A percentile compares a stretch with the other conserved stretches of the same genome.
Evolutionary conservation across 768 basidiomycete species (phyloP).

Genomic region (Mycena kentingensis): DNA sequence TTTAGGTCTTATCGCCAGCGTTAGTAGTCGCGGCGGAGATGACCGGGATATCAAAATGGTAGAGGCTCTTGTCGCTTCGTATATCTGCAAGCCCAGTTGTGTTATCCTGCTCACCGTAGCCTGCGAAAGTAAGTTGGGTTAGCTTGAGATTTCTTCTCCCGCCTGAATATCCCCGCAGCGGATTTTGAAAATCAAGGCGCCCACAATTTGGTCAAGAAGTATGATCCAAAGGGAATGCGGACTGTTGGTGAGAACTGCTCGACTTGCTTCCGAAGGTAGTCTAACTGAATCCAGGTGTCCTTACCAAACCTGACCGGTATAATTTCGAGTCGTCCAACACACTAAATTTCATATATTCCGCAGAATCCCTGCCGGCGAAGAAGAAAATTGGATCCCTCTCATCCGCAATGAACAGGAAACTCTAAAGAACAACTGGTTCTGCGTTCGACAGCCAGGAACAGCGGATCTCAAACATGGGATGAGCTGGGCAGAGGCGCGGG

Average conservation of each 20-base stretch:
- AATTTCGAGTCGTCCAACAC: too few relatives aligned
- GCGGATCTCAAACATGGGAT: slow-evolving; percentile 49
- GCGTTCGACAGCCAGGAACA: slow-evolving; percentile 55
- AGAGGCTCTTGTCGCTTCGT: slow-evolving; percentile 53
- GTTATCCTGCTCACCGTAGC: slow-evolving; percentile 61
- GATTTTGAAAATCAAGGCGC: slow-evolving; percentile 85
- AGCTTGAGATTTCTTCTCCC: background rate
- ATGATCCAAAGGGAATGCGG: slow-evolving; percentile 62
- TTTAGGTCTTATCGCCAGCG: slow-evolving; percentile 60
- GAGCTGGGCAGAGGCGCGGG: slow-evolving; percentile 61
- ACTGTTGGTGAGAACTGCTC: slow-evolving; percentile 58
- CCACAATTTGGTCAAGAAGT: slow-evolving; percentile 56
- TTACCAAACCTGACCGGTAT: slow-evolving; percentile 69
- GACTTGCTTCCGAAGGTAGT: background rate
- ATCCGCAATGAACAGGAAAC: slow-evolving; percentile 54
- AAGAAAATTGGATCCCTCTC: slow-evolving; percentile 54
- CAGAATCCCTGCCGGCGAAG: slow-evolving; percentile 52
- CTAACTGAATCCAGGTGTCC: slow-evolving; percentile 48
- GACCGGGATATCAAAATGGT: slow-evolving; percentile 62
- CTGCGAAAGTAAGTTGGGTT: slow-evolving; percentile 55
- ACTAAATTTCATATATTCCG: too few relatives aligned
- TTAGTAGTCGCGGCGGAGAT: slow-evolving; percentile 45
- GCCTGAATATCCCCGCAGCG: slow-evolving; percentile 41
- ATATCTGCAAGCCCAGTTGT: slow-evolving; percentile 64
- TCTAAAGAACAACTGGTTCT: slow-evolving; percentile 58